Base-by-base conservation (phyloP, 148 eudicot species). In the Fagopyrum tataricum region DNA sequence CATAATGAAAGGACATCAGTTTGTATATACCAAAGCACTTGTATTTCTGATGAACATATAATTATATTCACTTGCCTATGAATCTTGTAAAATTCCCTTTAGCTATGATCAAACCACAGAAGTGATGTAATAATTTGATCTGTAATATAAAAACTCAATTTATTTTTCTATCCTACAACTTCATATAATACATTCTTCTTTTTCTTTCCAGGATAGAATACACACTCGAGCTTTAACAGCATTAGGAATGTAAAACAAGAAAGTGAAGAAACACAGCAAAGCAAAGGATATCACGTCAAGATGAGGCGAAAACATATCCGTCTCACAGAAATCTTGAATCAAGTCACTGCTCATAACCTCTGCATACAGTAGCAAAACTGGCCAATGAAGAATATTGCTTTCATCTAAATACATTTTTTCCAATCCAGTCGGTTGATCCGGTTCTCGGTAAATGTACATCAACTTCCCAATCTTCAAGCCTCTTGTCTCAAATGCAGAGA, bases 341-440 rank as follows among this genome's bases (percentile, higher is more conserved):
- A 95, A 72, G 80, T 95, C 98, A 80, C 98, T 86, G 72, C 90
- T 90, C 98, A 95, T 95, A 75, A 88, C 87, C 86, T 95, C 98
- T 26, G 97, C 85, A 85, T 95, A 91, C n/a, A 95, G 83, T 76
- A 95, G 73, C 66, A 91, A 80, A 81, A 90, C 98, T 55, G 98
- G 96, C 98, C 98, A 95, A 56, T 95, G 96, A 75, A 95, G 90
- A 73, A 95, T 91, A 64, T 79, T 90, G 82, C 79, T 81, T 62
- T 90, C 84, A 81, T 95, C 96, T 52, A 95, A 61, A 44, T 76
- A 51, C 52, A 97, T 96, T 81, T 86, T 95, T 76, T 88, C 88
- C 52, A 80, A 48, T 72, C 98, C 98, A 73, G 81, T 86, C 52
- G n/a, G n/a, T n/a, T n/a, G n/a, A n/a, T n/a, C n/a, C n/a, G 88